Percentiles rank a stretch among this genome's conserved stretches.
Conservation (phyloP, 2,329 filamentous ascomycete species). For the Pseudogymnoascus sp. region DNA sequence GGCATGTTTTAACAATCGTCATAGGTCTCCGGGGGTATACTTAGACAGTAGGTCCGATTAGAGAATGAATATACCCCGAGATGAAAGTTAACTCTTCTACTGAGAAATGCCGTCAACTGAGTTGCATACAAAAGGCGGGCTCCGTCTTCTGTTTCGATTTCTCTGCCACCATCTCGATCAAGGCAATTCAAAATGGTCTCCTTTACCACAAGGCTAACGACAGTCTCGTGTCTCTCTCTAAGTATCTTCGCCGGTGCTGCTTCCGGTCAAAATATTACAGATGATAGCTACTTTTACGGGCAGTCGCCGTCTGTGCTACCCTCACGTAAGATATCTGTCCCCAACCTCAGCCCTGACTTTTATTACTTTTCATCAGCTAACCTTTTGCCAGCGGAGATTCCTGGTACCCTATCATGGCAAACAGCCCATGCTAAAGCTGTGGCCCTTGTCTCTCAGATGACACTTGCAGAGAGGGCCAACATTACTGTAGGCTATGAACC, state of each 20-base stretch:
- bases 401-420: not conserved
- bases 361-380: not conserved
- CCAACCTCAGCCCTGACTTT: not conserved
- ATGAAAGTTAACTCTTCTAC: not conserved
- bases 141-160: not conserved
- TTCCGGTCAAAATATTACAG: conserved; percentile 23
- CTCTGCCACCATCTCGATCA: not conserved
- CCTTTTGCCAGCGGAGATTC: not conserved
- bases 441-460: conserved; percentile 69
- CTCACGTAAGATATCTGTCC: conserved; percentile 21
- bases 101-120: not conserved
- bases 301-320: conserved; percentile 32
- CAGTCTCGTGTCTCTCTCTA: not conserved
- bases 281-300: conserved; percentile 30
- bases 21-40: not conserved
- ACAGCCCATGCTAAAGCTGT: not conserved
- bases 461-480: conserved; percentile 82
- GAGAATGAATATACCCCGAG: not conserved
- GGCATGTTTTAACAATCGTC: not conserved
- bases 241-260: not conserved
- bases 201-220: not conserved
- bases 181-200: not conserved
- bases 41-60: not conserved
- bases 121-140: not conserved
- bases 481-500: conserved; percentile 88